Percentiles rank a stretch among this genome's conserved stretches.
phyloP scores from a whole-genome alignment of 345 rosid genomes.

The Kernera saxatilis region DNA sequence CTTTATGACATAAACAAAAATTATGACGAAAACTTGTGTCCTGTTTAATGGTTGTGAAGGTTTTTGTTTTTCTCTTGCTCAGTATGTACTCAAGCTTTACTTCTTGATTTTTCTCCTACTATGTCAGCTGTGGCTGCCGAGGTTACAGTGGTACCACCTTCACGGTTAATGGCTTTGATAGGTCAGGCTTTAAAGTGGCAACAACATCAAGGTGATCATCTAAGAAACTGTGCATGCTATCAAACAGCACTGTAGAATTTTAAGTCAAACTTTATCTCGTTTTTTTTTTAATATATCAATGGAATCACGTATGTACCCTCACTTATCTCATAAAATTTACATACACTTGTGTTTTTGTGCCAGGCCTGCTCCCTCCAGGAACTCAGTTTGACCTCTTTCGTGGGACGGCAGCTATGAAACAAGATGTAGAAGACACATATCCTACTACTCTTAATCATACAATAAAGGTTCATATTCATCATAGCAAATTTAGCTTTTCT shows the following conservation, averaged over 20 bases:
- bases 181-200: conserved; percentile 99
- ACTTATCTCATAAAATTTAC: background rate
- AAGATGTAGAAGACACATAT: conserved; percentile 89
- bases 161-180: conserved; percentile 92
- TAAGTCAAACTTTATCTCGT: background rate
- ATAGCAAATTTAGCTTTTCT: conserved; percentile 1
- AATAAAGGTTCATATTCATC: conserved; percentile 62
- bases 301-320: background rate
- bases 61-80: background rate
- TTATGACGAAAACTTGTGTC: background rate
- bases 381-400: conserved; percentile 95
- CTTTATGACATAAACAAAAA: background rate
- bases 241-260: background rate
- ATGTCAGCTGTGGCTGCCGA: conserved; percentile 76
- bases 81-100: conserved; percentile 1
- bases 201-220: conserved; percentile 86
- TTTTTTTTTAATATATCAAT: background rate
- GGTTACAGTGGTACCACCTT: conserved; percentile 95
- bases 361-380: conserved; percentile 97
- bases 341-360: conserved; percentile 9
- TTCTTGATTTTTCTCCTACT: background rate
- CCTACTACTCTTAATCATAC: conserved; percentile 76
- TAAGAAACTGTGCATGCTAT: conserved; percentile 15
- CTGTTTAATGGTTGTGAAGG: background rate
- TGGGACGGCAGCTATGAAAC: conserved; percentile 98